A percentile compares a stretch with the other conserved stretches of the same genome.
Conservation (phyloP, 2,329 filamentous ascomycete species). For the Ilyonectria robusta region DNA sequence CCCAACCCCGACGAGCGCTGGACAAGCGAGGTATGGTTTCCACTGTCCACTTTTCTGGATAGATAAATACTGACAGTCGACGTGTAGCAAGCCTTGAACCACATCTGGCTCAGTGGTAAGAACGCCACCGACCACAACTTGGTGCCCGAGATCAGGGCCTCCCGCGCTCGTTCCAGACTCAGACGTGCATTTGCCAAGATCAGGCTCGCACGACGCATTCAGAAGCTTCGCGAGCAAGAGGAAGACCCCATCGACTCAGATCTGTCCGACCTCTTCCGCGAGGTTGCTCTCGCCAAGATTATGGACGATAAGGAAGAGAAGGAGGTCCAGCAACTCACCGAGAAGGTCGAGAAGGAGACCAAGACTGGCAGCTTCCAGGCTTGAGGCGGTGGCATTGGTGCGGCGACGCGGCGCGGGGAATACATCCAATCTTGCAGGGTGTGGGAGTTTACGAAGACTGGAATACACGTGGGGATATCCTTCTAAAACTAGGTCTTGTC, state of each 20-base stretch:
- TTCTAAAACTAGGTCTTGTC: conserved; percentile 20
- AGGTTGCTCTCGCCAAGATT: conserved; percentile 94
- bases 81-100: conserved; percentile 79
- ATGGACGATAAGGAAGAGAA: conserved; percentile 84
- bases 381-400: conserved; percentile 14
- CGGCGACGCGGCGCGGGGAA: neutral
- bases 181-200: conserved; percentile 95
- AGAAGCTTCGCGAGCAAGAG: conserved; percentile 92
- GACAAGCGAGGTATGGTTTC: conserved; percentile 76
- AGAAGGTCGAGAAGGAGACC: conserved; percentile 68
- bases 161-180: conserved; percentile 91
- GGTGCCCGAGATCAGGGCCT: conserved; percentile 94
- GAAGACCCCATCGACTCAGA: conserved; percentile 79
- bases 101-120: conserved; percentile 92
- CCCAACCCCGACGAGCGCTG: conserved; percentile 83
- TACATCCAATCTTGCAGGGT: neutral
- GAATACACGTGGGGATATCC: conserved; percentile 16
- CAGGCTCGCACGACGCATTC: conserved; percentile 96
- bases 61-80: conserved; percentile 36
- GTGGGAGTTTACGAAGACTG: conserved; percentile 3
- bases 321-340: conserved; percentile 77
- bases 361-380: conserved; percentile 51
- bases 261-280: conserved; percentile 82
- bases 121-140: conserved; percentile 96
- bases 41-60: conserved; percentile 11